A percentile compares a stretch with the other conserved stretches of the same genome.
phyloP scores from a whole-genome alignment of 805 yeast species.

The Metschnikowia orientalis region DNA sequence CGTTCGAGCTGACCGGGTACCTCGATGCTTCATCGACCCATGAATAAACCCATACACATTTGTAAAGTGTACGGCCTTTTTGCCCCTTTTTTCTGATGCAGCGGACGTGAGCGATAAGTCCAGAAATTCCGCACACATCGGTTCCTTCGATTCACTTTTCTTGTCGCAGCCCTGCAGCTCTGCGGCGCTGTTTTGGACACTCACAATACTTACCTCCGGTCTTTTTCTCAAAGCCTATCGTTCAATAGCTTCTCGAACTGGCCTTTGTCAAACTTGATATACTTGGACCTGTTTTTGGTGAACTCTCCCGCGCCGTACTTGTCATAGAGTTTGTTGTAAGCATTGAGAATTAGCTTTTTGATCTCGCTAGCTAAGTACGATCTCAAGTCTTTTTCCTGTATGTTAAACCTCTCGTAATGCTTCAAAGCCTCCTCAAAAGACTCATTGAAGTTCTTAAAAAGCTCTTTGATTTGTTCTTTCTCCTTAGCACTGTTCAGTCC shows the following conservation, averaged over 20 bases:
- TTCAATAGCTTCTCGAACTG: slow-evolving; percentile 36
- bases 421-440: slow-evolving; percentile 75
- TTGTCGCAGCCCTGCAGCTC: too few species aligned
- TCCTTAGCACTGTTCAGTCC: slow-evolving; percentile 54
- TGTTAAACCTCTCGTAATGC: slow-evolving; percentile 58
- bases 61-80: too few species aligned
- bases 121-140: too few species aligned
- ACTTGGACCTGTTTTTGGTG: slow-evolving; percentile 65
- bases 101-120: too few species aligned
- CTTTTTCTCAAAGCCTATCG: slow-evolving; percentile 11
- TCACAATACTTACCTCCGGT: too few species aligned
- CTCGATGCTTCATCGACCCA: too few species aligned
- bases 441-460: slow-evolving; percentile 75
- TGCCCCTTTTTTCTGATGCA: too few species aligned
- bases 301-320: slow-evolving; percentile 68
- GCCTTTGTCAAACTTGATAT: slow-evolving; percentile 58
- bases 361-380: slow-evolving; percentile 66
- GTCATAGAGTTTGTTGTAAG: slow-evolving; percentile 80
- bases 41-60: too few species aligned
- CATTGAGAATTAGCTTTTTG: slow-evolving; percentile 68
- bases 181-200: too few species aligned
- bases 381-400: slow-evolving; percentile 64
- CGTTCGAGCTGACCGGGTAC: too few species aligned
- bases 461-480: slow-evolving; percentile 76
- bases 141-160: too few species aligned